These are phyloP conservation scores for Stachybotrys echinatus DNA, from an alignment of 2,329 filamentous ascomycete species.

Conservation along the genomic window DNA sequence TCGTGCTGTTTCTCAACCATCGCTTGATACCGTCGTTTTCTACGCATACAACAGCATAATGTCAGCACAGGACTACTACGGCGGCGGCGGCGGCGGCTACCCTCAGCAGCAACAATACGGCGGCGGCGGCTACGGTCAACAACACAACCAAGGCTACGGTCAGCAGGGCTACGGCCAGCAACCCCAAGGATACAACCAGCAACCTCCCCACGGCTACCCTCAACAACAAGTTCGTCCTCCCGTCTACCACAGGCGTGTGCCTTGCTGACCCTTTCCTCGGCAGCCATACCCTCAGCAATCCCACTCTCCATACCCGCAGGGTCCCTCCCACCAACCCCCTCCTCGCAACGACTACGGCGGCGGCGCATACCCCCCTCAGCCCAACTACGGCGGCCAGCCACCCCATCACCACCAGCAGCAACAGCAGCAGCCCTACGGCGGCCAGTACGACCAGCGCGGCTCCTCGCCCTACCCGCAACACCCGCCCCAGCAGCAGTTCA, in stretches of 20 bases:
- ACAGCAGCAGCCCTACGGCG: constrained; percentile 16
- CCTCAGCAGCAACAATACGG: constrained; percentile 9
- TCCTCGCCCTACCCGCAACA: not conserved
- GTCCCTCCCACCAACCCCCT: constrained; percentile 15
- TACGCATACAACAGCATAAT: constrained; percentile 19
- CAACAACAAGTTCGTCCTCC: not conserved
- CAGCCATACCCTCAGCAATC: constrained; percentile 14
- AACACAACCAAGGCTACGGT: constrained; percentile 12
- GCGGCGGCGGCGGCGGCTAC: constrained; percentile 16
- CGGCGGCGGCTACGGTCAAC: constrained; percentile 1
- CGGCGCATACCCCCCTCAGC: constrained; percentile 1
- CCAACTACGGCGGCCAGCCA: constrained; percentile 14
- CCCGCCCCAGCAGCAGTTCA: constrained; percentile 4
- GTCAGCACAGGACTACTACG: constrained; percentile 34
- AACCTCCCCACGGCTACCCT: not conserved
- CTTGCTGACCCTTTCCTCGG: not conserved
- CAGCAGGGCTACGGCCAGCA: constrained; percentile 13
- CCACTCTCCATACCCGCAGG: constrained; percentile 6
- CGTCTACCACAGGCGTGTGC: not conserved
- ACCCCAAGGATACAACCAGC: constrained; percentile 1
- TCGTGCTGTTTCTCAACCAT: no score
- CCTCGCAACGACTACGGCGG: constrained; percentile 6
- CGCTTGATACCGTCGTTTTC: no score
- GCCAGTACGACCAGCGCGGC: constrained; percentile 10
- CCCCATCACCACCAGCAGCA: constrained; percentile 10